These are phyloP conservation scores for Coemansia sp. DNA, from an alignment of 192 early-diverging fungal species.

Conservation along the genomic window DNA sequence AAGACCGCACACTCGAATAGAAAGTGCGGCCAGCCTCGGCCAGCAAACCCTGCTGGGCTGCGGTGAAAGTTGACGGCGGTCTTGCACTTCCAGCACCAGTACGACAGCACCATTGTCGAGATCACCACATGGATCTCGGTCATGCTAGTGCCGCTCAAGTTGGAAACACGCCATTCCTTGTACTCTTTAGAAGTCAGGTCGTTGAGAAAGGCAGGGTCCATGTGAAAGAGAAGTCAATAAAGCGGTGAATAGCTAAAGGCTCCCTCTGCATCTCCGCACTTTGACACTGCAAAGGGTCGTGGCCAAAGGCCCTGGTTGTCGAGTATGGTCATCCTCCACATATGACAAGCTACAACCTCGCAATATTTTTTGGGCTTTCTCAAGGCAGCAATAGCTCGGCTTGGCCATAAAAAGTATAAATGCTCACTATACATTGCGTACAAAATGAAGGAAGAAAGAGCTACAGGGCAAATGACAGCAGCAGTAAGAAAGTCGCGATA, in stretches of 20 bases:
- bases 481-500: no score
- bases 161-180: constrained; percentile 52
- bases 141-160: constrained; percentile 45
- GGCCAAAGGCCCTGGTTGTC: background rate
- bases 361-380: background rate
- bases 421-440: background rate
- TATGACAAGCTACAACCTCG: background rate
- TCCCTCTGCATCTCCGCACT: background rate
- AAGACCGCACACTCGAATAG: constrained; percentile 37
- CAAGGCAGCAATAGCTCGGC: background rate
- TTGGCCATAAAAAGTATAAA: background rate
- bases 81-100: constrained; percentile 56
- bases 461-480: background rate
- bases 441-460: background rate
- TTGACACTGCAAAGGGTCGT: background rate
- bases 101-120: constrained; percentile 40
- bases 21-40: constrained; percentile 19
- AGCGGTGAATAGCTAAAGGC: background rate
- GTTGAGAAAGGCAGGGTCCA: constrained; percentile 2
- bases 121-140: constrained; percentile 44
- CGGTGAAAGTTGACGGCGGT: constrained; percentile 49
- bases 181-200: constrained; percentile 50
- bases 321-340: constrained; percentile 9
- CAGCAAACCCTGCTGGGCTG: constrained; percentile 20
- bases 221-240: background rate